A percentile compares a stretch with the other conserved stretches of the same genome.
phyloP scores from a whole-genome alignment of 192 early-diverging fungal genomes.

The Backusella morwellensis region DNA sequence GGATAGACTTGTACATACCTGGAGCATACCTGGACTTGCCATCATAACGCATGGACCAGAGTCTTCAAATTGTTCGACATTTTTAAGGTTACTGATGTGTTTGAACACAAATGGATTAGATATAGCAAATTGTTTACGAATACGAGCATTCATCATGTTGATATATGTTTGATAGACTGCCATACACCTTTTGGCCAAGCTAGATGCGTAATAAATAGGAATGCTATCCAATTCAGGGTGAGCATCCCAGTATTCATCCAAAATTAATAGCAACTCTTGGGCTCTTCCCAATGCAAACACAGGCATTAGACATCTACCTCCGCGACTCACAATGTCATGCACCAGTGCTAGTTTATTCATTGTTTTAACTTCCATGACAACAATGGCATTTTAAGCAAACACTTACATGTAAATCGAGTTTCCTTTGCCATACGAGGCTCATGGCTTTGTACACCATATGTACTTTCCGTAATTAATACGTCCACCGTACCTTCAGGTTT shows the following conservation, averaged over 20 bases:
- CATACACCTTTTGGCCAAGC: slow-evolving; percentile 97
- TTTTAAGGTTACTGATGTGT: slow-evolving; percentile 88
- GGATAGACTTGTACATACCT: slow-evolving; percentile 42
- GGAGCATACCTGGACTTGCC: slow-evolving; percentile 97
- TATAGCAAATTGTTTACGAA: slow-evolving; percentile 83
- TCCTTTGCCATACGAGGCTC: slow-evolving; percentile 94
- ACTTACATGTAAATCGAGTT: slow-evolving; percentile 75
- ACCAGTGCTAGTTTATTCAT: slow-evolving; percentile 50
- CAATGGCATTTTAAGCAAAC: neutral
- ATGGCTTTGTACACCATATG: slow-evolving; percentile 96
- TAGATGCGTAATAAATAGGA: slow-evolving; percentile 94
- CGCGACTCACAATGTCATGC: slow-evolving; percentile 78
- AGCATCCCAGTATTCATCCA: slow-evolving; percentile 96
- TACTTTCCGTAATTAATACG: slow-evolving; percentile 94
- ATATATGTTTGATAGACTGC: slow-evolving; percentile 96
- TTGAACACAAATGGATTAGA: slow-evolving; percentile 97
- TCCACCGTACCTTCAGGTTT: slow-evolving; percentile 79
- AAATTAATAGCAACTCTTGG: slow-evolving; percentile 93
- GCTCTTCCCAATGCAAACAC: slow-evolving; percentile 97
- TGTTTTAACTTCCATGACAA: neutral
- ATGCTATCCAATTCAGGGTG: slow-evolving; percentile 86
- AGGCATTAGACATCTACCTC: slow-evolving; percentile 93
- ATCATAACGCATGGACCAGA: slow-evolving; percentile 97
- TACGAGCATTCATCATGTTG: slow-evolving; percentile 97
- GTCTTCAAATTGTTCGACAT: slow-evolving; percentile 88